These are phyloP conservation scores for Sphaerulina populicola DNA, from an alignment of 2,329 filamentous ascomycete genomes.

Conservation along the genomic window DNA sequence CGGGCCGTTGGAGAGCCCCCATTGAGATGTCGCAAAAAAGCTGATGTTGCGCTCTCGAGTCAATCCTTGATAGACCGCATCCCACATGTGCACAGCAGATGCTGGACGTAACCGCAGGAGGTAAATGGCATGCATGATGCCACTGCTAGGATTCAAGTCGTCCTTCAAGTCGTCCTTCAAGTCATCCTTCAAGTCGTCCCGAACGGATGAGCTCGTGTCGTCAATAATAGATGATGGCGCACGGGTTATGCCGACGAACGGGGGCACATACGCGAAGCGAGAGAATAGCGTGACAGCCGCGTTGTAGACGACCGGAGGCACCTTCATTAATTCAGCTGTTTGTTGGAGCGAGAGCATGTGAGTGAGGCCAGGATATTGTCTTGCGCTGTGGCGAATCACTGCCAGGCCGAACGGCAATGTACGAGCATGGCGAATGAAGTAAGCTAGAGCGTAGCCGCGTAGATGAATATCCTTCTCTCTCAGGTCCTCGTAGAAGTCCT, in stretches of 20 bases:
- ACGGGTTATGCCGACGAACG: neutral
- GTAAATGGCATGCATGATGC: conserved; percentile 25
- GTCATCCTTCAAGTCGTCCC: no score
- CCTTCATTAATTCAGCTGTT: conserved; percentile 1
- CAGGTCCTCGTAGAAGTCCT: conserved; percentile 55
- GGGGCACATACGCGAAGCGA: neutral
- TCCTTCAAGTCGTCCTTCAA: no score
- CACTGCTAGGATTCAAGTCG: conserved; percentile 5
- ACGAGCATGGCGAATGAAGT: conserved; percentile 49
- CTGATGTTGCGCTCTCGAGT: conserved; percentile 15
- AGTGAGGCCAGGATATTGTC: conserved; percentile 12
- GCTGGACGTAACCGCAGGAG: conserved; percentile 21
- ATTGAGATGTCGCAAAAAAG: neutral
- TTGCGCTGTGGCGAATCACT: conserved; percentile 37
- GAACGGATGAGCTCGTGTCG: neutral
- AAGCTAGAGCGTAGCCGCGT: conserved; percentile 44
- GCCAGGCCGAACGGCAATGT: conserved; percentile 42
- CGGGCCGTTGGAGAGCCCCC: no score
- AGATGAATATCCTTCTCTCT: conserved; percentile 43
- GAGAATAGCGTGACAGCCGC: conserved; percentile 9
- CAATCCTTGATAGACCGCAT: conserved; percentile 26
- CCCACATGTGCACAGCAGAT: conserved; percentile 18
- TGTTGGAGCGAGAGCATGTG: conserved; percentile 4
- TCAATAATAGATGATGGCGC: neutral
- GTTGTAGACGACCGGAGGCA: conserved; percentile 5